Evolutionary conservation across 306 rosid species (phyloP), one percentile per base, ranked within the genome.

Genomic region (Ceratonia siliqua): DNA sequence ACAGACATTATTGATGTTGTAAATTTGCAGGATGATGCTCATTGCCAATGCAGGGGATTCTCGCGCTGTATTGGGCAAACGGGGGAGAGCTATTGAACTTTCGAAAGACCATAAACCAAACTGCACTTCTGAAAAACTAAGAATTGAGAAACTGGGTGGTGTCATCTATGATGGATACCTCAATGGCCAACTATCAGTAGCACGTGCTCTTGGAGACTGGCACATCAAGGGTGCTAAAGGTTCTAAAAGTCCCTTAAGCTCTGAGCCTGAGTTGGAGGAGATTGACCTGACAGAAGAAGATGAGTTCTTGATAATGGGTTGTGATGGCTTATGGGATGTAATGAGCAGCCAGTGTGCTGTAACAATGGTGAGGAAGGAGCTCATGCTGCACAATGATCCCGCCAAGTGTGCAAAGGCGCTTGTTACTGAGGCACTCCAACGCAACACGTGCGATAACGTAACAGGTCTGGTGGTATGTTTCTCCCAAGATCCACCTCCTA

Each of bases 271-370:
- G 55, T 8, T 89, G 24, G 88, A 85, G 49, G 93, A 89, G 46
- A 77, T 81, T 6, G 75, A 73, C 0, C 77, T 89, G 21, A 66
- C 82, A 0, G 89, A 86, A 67, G 93, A 89, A 30, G 93, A 89
- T 46, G 93, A 89, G 75, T 89, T 89, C 72, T 79, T 89, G 81
- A 82, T 89, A 75, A 35, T 89, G 66, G 93, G 93, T 0, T 89
- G 93, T 53, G 93, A 89, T 82, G 93, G 93, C 45, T 67, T 89
- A 63, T 89, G 93, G 93, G 93, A 89, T 81, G 93, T 89, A 21
- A 89, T 89, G 93, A 89, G 93, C 58, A 89, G 93, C 79, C 91
- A 89, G 55, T 89, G 93, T 78, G 93, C 93, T 36, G 89, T 89
- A 20, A 89, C 93, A 78, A 84, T 89, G 89, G 93, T 77, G 33